Percentiles rank a stretch among this genome's conserved stretches.
Conservation (phyloP, 208 protist species). For the Trypanosoma platydactyli region DNA sequence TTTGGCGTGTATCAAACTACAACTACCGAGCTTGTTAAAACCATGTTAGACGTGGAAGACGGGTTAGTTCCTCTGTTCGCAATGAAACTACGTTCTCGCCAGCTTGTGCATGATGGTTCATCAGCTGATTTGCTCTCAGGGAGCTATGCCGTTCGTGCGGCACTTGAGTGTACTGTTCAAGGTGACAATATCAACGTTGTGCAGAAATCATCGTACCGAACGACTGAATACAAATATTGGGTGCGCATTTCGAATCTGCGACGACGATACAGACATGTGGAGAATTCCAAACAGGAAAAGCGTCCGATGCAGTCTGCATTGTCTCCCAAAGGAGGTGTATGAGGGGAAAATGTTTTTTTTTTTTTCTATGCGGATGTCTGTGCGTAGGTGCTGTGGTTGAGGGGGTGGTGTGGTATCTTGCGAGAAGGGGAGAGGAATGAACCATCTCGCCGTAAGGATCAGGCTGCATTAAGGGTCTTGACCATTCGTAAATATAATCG, state of each 20-base stretch:
- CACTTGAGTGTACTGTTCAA: conserved; percentile 81
- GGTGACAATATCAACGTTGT: conserved; percentile 87
- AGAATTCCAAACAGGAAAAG: conserved; percentile 34
- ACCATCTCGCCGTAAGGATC: too few relatives aligned
- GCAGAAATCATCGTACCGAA: conserved; percentile 65
- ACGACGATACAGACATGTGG: conserved; percentile 45
- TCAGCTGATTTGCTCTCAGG: conserved; percentile 77
- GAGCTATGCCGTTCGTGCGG: conserved; percentile 63
- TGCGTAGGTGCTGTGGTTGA: too few relatives aligned
- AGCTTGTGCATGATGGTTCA: conserved; percentile 87
- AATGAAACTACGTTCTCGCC: conserved; percentile 80
- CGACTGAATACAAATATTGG: conserved; percentile 71
- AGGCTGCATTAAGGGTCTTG: neutral
- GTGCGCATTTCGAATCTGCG: conserved; percentile 72
- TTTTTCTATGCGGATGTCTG: neutral
- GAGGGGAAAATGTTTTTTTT: neutral
- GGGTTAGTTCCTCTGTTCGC: conserved; percentile 80
- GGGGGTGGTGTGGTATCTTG: too few relatives aligned
- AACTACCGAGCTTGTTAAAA: conserved; percentile 78
- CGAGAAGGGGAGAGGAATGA: too few relatives aligned
- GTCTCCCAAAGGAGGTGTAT: conserved; percentile 13
- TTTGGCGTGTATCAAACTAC: conserved; percentile 90
- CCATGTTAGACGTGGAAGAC: conserved; percentile 80
- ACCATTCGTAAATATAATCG: neutral
- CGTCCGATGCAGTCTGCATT: conserved; percentile 15